Percentiles rank a stretch among this genome's conserved stretches.
phyloP scores from a whole-genome alignment of 345 rosid species.

The Citrus reticulata region DNA sequence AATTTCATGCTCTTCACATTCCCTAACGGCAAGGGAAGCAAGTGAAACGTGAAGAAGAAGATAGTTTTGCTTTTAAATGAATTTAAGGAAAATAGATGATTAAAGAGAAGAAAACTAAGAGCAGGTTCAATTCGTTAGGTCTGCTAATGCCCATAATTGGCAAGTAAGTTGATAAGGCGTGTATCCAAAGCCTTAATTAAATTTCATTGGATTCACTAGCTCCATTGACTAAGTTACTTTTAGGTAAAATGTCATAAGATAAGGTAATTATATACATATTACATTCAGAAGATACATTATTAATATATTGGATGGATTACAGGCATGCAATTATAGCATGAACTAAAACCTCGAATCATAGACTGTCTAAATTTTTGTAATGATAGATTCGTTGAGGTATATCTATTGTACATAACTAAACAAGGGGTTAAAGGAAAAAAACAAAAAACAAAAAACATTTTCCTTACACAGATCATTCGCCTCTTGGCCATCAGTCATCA shows the following conservation, averaged over 20 bases:
- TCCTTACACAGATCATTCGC: neutral
- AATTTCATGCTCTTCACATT: slow-evolving; percentile 26
- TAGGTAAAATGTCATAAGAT: neutral
- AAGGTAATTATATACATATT: too few relatives aligned
- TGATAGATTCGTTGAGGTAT: too few relatives aligned
- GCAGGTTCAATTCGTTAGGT: neutral
- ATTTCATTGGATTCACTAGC: neutral
- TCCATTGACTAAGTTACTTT: neutral
- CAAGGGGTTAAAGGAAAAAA: too few relatives aligned
- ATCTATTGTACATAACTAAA: too few relatives aligned
- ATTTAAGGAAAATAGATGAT: slow-evolving; percentile 16
- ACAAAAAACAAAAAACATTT: neutral
- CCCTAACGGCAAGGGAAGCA: slow-evolving; percentile 37
- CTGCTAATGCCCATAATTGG: neutral
- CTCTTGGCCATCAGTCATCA: neutral
- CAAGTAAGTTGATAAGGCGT: neutral
- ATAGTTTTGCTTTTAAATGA: slow-evolving; percentile 5
- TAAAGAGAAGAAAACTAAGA: slow-evolving; percentile 2
- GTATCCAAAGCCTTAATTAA: neutral
- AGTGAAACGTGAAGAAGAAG: slow-evolving; percentile 33
- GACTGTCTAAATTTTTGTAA: too few relatives aligned
- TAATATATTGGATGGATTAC: too few relatives aligned
- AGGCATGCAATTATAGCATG: too few relatives aligned
- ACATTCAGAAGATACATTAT: too few relatives aligned
- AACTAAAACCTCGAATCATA: too few relatives aligned